These are phyloP conservation scores for Besnoitia besnoiti DNA, from an alignment of 169 alveolate genomes.

Conservation along the genomic window DNA sequence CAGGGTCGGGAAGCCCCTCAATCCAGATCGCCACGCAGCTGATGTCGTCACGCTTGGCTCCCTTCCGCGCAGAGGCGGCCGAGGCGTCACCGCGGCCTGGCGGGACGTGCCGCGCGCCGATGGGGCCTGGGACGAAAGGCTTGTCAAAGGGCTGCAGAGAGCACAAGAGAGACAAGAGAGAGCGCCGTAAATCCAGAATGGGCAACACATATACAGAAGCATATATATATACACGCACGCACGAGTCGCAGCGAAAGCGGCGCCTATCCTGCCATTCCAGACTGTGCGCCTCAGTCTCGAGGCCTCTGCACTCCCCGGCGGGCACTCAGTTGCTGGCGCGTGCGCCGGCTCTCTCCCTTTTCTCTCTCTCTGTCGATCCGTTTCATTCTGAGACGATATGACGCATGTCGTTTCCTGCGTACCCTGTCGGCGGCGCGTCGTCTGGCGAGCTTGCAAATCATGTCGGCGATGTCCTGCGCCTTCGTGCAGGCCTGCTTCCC, in stretches of 20 bases:
- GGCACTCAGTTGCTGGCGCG: background rate
- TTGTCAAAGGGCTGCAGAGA: slow-evolving; percentile 25
- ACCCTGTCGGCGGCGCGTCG: slow-evolving; percentile 71
- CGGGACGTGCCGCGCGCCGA: slow-evolving; percentile 27
- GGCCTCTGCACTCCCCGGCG: no score
- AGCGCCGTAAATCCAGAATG: background rate
- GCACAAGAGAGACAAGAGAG: background rate
- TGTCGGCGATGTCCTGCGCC: slow-evolving; percentile 74
- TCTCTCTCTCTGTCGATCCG: background rate
- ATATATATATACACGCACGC: background rate
- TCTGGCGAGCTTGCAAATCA: slow-evolving; percentile 71
- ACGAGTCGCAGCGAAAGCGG: no score
- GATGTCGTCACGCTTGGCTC: slow-evolving; percentile 76
- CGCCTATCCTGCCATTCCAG: no score
- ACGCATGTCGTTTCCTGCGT: background rate
- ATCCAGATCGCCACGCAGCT: slow-evolving; percentile 80
- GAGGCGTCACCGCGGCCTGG: slow-evolving; percentile 3
- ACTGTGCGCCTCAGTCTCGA: no score
- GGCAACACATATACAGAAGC: background rate
- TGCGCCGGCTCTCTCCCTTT: background rate
- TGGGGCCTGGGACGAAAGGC: slow-evolving; percentile 41
- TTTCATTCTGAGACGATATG: background rate
- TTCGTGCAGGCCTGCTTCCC: slow-evolving; percentile 55
- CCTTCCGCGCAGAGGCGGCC: slow-evolving; percentile 42
- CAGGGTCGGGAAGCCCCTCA: slow-evolving; percentile 35